Evolutionary conservation across 371 early-diverging fungal genomes (phyloP), one percentile per base, ranked within the genome.

Genomic region (Apophysomyces ossiformis): DNA sequence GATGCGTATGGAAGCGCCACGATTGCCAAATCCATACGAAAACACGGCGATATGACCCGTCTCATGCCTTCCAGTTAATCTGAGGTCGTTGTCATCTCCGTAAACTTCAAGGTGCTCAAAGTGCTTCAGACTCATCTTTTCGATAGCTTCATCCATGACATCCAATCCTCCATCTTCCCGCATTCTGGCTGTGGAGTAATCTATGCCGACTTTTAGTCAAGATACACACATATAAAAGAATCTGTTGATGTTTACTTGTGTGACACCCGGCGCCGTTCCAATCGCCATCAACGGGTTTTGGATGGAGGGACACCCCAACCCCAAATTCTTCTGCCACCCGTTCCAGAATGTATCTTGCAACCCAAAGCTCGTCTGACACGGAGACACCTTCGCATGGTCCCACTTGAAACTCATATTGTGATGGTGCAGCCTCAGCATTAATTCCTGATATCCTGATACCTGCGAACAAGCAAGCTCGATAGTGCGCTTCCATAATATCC

Each of bases 401-500:
- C 9, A 85, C 79, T 70, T 83, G 84, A 70, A 69, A 85, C 61
- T 85, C 84, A 71, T 77, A 83, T 70, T 83, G 82, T 44, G 77
- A 79, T 59, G 84, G 84, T 63, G 79, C 81, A 39, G 83, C 85
- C 69, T 85, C 84, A 38, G 77, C 81, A 71, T 84, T 79, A 7
- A 79, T 72, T 66, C 83, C 83, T 38, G 81, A 78, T 46, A 83
- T 77, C 37, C 74, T 82, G 57, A 85, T 72, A 57, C 85, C 85
- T 38, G 85, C 81, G 58, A 77, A 85, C 38, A 85, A 65, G 65
- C 84, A 83, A 18, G 85, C 84, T 63, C 79, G 78, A 69, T 85
- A 86, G 64, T 88, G 88, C 38, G 88, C 87, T 66, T 88, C 88
- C 43, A 88, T 81, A 58, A 88, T 79, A 67, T 88, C 88, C 72